A percentile compares a stretch with the other conserved stretches of the same genome.
phyloP scores from a whole-genome alignment of 345 rosid species.

The Anacardium occidentale region DNA sequence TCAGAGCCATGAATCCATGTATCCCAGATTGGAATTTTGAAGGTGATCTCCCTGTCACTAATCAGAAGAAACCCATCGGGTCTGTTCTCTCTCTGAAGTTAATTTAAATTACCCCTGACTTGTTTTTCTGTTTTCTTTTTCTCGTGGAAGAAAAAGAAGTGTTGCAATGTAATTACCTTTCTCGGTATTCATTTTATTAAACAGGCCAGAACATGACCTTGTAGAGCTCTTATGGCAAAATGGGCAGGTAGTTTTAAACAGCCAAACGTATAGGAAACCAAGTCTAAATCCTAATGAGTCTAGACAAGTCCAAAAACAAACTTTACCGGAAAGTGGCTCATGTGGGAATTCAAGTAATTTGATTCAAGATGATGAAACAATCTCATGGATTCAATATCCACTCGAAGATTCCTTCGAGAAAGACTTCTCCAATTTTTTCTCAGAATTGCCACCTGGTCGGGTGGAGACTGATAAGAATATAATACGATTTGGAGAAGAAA shows the following conservation, averaged over 20 bases:
- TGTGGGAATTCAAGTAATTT: constrained; percentile 35
- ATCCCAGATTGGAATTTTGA: constrained; percentile 59
- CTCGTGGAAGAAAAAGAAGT: neutral
- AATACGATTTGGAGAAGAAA: constrained; percentile 28
- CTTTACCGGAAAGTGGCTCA: constrained; percentile 23
- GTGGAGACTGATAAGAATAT: constrained; percentile 29
- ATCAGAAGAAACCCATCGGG: constrained; percentile 44
- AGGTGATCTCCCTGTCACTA: constrained; percentile 37
- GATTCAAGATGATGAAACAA: constrained; percentile 58
- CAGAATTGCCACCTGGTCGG: constrained; percentile 33
- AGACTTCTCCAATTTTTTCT: constrained; percentile 53
- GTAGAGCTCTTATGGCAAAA: constrained; percentile 69
- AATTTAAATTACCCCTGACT: neutral
- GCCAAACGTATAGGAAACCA: constrained; percentile 51
- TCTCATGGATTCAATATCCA: constrained; percentile 62
- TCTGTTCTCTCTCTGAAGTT: constrained; percentile 22
- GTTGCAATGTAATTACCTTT: neutral
- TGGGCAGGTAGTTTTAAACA: constrained; percentile 60
- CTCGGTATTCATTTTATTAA: constrained; percentile 1
- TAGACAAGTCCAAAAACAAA: constrained; percentile 27
- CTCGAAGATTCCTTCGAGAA: constrained; percentile 55
- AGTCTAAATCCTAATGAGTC: constrained; percentile 19
- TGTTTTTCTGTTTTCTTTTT: constrained; percentile 1
- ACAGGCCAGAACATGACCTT: constrained; percentile 56
- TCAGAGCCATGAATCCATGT: constrained; percentile 53